Percentiles rank a stretch among this genome's conserved stretches.
Conservation (phyloP, 768 basidiomycete species). For the Lactifluus pinguis region DNA sequence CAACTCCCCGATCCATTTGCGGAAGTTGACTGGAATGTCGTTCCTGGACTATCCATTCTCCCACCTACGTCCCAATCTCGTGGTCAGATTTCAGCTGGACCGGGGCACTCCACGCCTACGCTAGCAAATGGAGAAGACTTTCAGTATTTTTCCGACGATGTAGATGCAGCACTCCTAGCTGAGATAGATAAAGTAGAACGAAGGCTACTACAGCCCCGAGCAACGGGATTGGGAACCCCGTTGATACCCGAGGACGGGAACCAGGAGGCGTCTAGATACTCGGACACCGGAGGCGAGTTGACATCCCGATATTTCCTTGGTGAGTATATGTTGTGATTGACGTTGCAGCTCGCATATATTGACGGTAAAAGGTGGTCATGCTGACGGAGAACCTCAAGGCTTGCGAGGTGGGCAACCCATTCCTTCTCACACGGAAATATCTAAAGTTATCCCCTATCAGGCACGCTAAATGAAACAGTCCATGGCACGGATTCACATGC, state of each 20-base stretch:
- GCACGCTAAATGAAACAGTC: neutral
- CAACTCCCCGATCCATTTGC: slow-evolving; percentile 44
- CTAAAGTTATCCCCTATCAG: neutral
- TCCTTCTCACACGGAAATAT: neutral
- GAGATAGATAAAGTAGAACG: slow-evolving; percentile 6
- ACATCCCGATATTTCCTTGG: slow-evolving; percentile 9
- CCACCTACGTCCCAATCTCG: neutral
- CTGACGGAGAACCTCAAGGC: neutral
- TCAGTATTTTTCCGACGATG: slow-evolving; percentile 24
- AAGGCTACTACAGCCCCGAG: neutral
- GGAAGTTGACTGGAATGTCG: slow-evolving; percentile 36
- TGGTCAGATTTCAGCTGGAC: neutral
- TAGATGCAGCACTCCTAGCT: slow-evolving; percentile 19
- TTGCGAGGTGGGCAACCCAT: neutral
- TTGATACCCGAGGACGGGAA: neutral
- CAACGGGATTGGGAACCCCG: neutral
- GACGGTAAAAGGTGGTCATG: neutral
- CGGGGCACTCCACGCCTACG: neutral
- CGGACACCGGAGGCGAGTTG: neutral
- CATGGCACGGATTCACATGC: neutral
- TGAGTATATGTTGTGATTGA: neutral
- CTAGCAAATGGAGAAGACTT: neutral
- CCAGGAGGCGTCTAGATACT: neutral
- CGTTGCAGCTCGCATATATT: neutral
- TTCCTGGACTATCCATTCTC: slow-evolving; percentile 25